These are phyloP conservation scores for Drechmeria coniospora DNA, from an alignment of 2,329 filamentous ascomycete genomes.

Conservation along the genomic window DNA sequence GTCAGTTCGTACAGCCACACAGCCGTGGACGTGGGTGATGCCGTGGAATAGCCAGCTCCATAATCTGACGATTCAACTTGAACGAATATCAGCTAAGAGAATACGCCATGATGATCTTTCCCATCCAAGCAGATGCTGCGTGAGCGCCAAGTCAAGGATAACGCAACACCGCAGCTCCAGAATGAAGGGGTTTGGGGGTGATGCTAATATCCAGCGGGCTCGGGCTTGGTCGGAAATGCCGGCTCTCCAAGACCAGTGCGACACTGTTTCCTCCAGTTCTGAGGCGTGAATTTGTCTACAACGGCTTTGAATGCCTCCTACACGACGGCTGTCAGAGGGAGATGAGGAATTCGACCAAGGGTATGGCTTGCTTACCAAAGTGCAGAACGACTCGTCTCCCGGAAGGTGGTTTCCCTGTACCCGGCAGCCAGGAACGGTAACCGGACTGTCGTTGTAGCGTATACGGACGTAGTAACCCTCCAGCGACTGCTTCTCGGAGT, in stretches of 20 bases:
- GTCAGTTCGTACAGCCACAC: too few species aligned
- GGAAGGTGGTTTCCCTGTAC: slow-evolving; percentile 65
- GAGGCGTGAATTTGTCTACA: slow-evolving; percentile 78
- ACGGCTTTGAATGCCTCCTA: slow-evolving; percentile 82
- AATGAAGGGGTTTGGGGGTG: too few species aligned
- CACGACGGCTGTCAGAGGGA: slow-evolving; percentile 2
- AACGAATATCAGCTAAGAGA: too few species aligned
- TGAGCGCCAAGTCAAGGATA: too few species aligned
- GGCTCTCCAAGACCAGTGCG: slow-evolving; percentile 26
- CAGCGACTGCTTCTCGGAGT: slow-evolving; percentile 42
- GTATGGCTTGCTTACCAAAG: slow-evolving; percentile 43
- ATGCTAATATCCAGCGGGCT: slow-evolving; percentile 34
- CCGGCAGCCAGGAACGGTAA: slow-evolving; percentile 71
- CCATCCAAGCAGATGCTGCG: too few species aligned
- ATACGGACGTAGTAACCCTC: slow-evolving; percentile 76
- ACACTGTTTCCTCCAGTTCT: slow-evolving; percentile 52
- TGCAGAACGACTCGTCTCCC: slow-evolving; percentile 82
- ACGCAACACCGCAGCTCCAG: too few species aligned
- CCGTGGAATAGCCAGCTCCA: too few species aligned
- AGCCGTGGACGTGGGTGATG: too few species aligned
- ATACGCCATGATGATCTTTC: too few species aligned
- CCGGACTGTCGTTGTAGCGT: slow-evolving; percentile 75
- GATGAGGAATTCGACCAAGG: background rate
- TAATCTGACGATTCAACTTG: too few species aligned
- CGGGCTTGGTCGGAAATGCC: slow-evolving; percentile 29